Conservation (phyloP, 1,284 basidiomycete genomes). For the Ganoderma meredithae region DNA sequence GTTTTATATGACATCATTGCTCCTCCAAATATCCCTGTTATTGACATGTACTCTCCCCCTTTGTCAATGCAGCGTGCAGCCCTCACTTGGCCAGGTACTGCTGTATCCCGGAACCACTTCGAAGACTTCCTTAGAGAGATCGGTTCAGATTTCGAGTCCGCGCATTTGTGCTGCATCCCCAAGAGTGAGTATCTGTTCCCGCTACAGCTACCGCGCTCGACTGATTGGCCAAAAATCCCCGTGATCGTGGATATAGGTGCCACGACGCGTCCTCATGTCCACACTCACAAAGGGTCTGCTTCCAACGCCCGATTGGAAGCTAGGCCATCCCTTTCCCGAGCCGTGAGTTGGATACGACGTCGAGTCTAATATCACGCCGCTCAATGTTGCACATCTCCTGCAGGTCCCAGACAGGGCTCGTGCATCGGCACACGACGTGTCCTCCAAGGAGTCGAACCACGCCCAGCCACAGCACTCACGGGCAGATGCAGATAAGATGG, state of each 20-base stretch:
- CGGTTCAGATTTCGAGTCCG: conserved; percentile 31
- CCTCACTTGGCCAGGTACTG: conserved; percentile 33
- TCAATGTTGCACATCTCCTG: background rate
- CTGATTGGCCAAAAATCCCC: background rate
- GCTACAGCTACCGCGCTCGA: background rate
- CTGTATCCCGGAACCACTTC: conserved; percentile 33
- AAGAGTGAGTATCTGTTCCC: conserved; percentile 16
- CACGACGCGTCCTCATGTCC: conserved; percentile 30
- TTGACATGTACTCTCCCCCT: background rate
- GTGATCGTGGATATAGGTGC: conserved; percentile 35
- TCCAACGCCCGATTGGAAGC: conserved; percentile 17
- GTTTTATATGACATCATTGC: conserved; percentile 24
- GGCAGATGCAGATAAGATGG: conserved; percentile 13
- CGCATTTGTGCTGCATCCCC: conserved; percentile 34
- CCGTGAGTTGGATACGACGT: conserved; percentile 23
- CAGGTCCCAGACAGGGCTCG: conserved; percentile 20
- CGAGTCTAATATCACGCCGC: background rate
- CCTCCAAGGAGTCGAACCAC: background rate
- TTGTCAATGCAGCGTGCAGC: conserved; percentile 24
- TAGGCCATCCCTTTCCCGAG: conserved; percentile 23
- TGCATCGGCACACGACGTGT: conserved; percentile 13
- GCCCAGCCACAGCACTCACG: background rate
- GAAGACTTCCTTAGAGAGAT: conserved; percentile 41
- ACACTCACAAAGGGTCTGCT: conserved; percentile 20
- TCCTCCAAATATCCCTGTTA: background rate